Base-by-base conservation (phyloP, 257 asterid genomes). In the Fraxinus quadrangulata region DNA sequence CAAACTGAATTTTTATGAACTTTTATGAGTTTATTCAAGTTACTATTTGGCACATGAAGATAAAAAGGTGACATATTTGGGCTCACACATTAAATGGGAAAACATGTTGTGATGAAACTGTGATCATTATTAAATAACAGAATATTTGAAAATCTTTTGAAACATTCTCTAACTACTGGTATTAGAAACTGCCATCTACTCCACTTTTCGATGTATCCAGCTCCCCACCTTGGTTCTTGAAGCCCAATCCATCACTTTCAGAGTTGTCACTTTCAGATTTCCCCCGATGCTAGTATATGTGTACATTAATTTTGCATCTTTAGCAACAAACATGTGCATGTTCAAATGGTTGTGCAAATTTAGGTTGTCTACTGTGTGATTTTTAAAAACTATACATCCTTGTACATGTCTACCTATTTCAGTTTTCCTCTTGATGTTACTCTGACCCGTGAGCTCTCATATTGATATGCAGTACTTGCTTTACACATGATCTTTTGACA, bases 401-500 rank as follows among this genome's bases (percentile, higher is more conserved):
- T 13, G 66, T 56, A 56, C 4, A 56, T 56, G 1, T 56, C 66
- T 56, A n/a, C 66, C 12, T 56, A 56, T 56, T 17, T 56, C 28
- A 19, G 28, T n/a, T 56, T 8, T 56, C 8, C 28, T 47, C 59
- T 47, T n/a, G 26, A 56, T 56, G 66, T n/a, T 19, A 54, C 34
- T 23, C 14, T 77, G 77, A 13, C 40, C 45, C 51, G 79, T 77
- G 36, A 67, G 19, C 65, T 17, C 75, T 73, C 36, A 70, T 75
- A 21, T 74, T 71, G 73, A 67, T 70, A 13, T 75, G 45, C 72
- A 66, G 74, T 78, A 59, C 73, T 37, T 49, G 72, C 24, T 75
- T 68, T 61, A 69, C 77, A 67, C 71, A 75, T 80, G 65, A 75
- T 84, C 67, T 47, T 47, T 23, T 78, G 78, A 77, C 75, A 9